A percentile compares a stretch with the other conserved stretches of the same genome.
Evolutionary conservation across 208 protist species (phyloP).

Genomic region (Herpetomonas samuelpessoai): DNA sequence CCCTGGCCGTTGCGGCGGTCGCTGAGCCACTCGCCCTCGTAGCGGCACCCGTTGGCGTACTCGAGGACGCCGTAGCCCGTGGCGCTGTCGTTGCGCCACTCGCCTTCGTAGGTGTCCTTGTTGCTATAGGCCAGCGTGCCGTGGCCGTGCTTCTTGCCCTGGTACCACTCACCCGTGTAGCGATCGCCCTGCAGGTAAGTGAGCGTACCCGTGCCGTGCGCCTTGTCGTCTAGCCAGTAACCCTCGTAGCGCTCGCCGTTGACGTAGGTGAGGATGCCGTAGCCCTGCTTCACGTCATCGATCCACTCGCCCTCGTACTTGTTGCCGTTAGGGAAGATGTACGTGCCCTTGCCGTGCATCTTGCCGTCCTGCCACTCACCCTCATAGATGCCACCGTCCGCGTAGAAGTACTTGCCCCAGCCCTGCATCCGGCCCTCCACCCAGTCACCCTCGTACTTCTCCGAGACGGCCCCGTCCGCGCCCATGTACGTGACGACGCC

Average conservation of each 20-base stretch:
- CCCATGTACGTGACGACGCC: conserved; percentile 89
- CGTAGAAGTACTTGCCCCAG: conserved; percentile 93
- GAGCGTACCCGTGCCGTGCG: conserved; percentile 87
- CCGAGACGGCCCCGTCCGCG: conserved; percentile 88
- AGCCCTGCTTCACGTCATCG: conserved; percentile 91
- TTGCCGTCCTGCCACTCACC: conserved; percentile 91
- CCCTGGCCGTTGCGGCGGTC: conserved; percentile 84
- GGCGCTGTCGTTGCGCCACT: conserved; percentile 86
- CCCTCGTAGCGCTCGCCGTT: conserved; percentile 89
- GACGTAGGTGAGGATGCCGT: conserved; percentile 86
- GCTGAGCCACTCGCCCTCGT: conserved; percentile 88
- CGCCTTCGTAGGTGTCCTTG: conserved; percentile 90
- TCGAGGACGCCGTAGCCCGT: conserved; percentile 81
- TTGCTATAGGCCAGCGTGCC: conserved; percentile 90
- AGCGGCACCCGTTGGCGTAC: conserved; percentile 90
- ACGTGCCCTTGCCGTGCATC: conserved; percentile 91
- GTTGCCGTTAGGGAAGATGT: conserved; percentile 94
- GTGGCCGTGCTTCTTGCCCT: conserved; percentile 89
- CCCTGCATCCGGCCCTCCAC: conserved; percentile 93
- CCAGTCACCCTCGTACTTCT: conserved; percentile 95
- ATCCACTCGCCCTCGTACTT: conserved; percentile 95
- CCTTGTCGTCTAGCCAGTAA: conserved; percentile 90
- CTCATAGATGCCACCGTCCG: conserved; percentile 92
- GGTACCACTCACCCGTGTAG: conserved; percentile 90
- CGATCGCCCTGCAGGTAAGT: conserved; percentile 90